Conservation (phyloP, 768 basidiomycete species). For the Boletus sensibilis region DNA sequence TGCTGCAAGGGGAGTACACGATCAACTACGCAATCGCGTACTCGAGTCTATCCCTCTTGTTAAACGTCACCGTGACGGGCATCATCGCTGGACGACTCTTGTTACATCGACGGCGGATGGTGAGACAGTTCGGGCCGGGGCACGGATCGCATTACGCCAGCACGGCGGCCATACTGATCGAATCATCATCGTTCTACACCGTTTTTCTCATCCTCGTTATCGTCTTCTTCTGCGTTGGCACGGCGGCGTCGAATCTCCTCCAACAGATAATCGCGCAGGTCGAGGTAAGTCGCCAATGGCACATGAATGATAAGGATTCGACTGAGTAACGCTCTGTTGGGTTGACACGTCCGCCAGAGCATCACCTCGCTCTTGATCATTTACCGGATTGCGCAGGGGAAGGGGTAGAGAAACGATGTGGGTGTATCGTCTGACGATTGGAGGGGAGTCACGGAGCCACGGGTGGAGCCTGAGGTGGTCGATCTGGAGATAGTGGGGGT, state of each 20-base stretch:
- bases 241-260: slow-evolving; percentile 5
- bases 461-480: background rate
- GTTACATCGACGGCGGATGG: slow-evolving; percentile 9
- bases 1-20: background rate
- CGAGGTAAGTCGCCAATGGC: slow-evolving; percentile 6
- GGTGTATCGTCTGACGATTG: slow-evolving; percentile 14
- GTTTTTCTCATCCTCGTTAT: slow-evolving; percentile 16
- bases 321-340: background rate
- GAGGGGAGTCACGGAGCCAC: slow-evolving; percentile 9
- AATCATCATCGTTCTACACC: slow-evolving; percentile 21
- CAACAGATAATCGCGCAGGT: slow-evolving; percentile 22
- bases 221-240: slow-evolving; percentile 1
- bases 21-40: slow-evolving; percentile 5
- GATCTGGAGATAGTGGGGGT: background rate
- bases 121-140: slow-evolving; percentile 11
- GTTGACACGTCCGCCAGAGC: background rate
- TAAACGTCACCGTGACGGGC: slow-evolving; percentile 17
- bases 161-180: slow-evolving; percentile 14
- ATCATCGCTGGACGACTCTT: slow-evolving; percentile 19
- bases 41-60: slow-evolving; percentile 9
- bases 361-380: slow-evolving; percentile 21
- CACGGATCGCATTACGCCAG: slow-evolving; percentile 13
- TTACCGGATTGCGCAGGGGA: slow-evolving; percentile 20
- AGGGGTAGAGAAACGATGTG: slow-evolving; percentile 10
- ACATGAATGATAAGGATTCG: background rate